Base-by-base conservation (phyloP, 2,329 filamentous ascomycete genomes). In the Lachnellula willkommii region DNA sequence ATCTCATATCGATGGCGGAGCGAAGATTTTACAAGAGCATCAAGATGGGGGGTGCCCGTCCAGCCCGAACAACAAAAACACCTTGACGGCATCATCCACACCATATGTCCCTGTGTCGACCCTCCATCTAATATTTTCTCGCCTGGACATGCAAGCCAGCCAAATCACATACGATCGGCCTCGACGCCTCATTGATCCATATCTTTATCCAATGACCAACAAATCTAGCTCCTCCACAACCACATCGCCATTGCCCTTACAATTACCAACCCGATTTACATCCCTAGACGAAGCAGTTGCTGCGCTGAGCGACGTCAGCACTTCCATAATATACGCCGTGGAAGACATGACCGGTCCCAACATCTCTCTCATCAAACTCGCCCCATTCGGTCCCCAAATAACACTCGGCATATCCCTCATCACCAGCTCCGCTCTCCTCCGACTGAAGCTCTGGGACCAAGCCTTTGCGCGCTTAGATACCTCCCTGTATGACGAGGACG, bases 11-110 rank as follows among this genome's bases (percentile, higher is more conserved):
- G 51, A 62, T 36, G 55, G 57, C 9, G 60, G 56, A 7, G 47
- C 58, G 2, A 63, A 49, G 22, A 62, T 62, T 14, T 12, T 62
- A 12, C 54, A 53, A 26, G 60, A 63, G 22, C 45, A 58, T n/a
- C 47, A 55, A 40, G 46, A 28, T 8, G 37, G 46, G 15, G 14
- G 20, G 9, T 7, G 17, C 15, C 15, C 39, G 15, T 15, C 39
- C 17, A 11, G 15, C 9, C 24, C 17, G 8, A 15, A 39, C 14
- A 20, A 32, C 9, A 6, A 42, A 5, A 43, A 28, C 1, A 2
- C 9, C 32, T 45, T 57, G 15, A 52, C 51, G 5, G n/a, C 28
- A 7, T 43, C 53, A 2, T 22, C 42, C 5, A 52, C 12, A 8
- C 53, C 53, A 15, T 56, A 60, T 3, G 53, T 55, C 14, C 54